Percentiles rank a stretch among this genome's conserved stretches.
These are phyloP conservation scores for Myrmaecium sp. DNA, from an alignment of 2,329 filamentous ascomycete genomes.

Conservation along the genomic window DNA sequence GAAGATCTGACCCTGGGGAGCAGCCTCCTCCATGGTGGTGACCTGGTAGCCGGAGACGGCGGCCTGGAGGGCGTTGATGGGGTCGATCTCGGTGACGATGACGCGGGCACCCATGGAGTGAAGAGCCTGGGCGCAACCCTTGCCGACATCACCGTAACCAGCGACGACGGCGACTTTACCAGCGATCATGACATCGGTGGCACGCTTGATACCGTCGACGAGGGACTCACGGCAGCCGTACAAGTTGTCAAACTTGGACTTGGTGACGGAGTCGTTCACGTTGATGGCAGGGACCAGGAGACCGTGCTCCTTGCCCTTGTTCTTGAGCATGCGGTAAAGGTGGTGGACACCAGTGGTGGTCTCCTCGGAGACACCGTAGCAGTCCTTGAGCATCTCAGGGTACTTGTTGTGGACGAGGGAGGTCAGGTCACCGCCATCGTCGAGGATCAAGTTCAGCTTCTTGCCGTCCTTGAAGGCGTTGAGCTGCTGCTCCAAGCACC, in stretches of 20 bases:
- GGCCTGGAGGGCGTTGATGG: constrained; percentile 98
- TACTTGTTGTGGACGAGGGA: constrained; percentile 95
- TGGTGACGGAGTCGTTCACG: constrained; percentile 99
- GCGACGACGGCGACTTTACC: constrained; percentile 97
- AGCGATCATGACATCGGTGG: constrained; percentile 99
- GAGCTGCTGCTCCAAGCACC: constrained; percentile 98
- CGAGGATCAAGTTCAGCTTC: constrained; percentile 96
- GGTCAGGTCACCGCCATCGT: constrained; percentile 95
- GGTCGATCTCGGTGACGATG: constrained; percentile 90
- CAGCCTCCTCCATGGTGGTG: constrained; percentile 94
- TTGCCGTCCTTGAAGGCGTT: constrained; percentile 90
- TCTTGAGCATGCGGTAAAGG: constrained; percentile 89
- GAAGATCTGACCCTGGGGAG: constrained; percentile 81
- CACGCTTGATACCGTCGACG: constrained; percentile 98
- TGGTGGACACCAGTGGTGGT: constrained; percentile 99
- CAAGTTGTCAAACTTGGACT: constrained; percentile 99
- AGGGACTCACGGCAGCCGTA: constrained; percentile 99
- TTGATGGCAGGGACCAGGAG: constrained; percentile 92
- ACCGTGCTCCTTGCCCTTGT: constrained; percentile 48
- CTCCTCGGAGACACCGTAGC: constrained; percentile 98
- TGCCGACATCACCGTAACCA: constrained; percentile 97
- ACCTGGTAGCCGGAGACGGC: constrained; percentile 96
- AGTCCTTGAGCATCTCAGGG: constrained; percentile 94
- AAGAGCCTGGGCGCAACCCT: constrained; percentile 93
- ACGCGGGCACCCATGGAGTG: constrained; percentile 95